Percentiles rank a stretch among this genome's conserved stretches.
These are phyloP conservation scores for Madurella mycetomatis DNA, from an alignment of 2,329 filamentous ascomycete genomes.

Conservation along the genomic window DNA sequence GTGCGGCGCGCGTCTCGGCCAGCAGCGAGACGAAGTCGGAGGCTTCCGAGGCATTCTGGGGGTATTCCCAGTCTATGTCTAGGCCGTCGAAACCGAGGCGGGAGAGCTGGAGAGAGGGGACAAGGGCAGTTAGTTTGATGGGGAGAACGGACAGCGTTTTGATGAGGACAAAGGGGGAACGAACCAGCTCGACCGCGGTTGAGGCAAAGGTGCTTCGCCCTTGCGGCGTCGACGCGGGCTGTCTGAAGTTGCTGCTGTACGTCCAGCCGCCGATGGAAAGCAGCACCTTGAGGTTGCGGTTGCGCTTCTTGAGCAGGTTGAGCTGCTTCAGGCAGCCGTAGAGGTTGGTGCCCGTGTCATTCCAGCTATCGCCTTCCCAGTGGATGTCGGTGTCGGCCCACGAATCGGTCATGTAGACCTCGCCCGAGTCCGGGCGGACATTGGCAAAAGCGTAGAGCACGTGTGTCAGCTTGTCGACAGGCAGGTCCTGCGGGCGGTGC, in stretches of 20 bases:
- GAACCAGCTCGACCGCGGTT: conserved; percentile 62
- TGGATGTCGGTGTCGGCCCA: conserved; percentile 72
- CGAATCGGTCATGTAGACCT: conserved; percentile 64
- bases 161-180: background rate
- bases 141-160: background rate
- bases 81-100: conserved; percentile 74
- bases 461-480: conserved; percentile 77
- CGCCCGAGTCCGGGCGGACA: conserved; percentile 70
- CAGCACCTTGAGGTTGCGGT: conserved; percentile 79
- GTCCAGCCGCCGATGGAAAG: conserved; percentile 92
- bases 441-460: conserved; percentile 90
- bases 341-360: conserved; percentile 70
- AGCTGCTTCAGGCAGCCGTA: conserved; percentile 90
- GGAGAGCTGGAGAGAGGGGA: conserved; percentile 44
- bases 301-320: conserved; percentile 72
- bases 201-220: conserved; percentile 70
- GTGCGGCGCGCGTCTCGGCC: conserved; percentile 48
- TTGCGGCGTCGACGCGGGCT: conserved; percentile 63
- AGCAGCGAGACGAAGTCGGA: conserved; percentile 57
- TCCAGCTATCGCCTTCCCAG: conserved; percentile 64
- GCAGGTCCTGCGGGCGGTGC: conserved; percentile 79
- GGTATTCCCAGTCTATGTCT: conserved; percentile 68
- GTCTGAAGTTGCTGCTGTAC: conserved; percentile 78
- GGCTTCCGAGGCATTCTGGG: conserved; percentile 51
- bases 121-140: background rate